These are phyloP conservation scores for Hypoxylon cercidicola DNA, from an alignment of 495 filamentous ascomycete species.

Conservation along the genomic window DNA sequence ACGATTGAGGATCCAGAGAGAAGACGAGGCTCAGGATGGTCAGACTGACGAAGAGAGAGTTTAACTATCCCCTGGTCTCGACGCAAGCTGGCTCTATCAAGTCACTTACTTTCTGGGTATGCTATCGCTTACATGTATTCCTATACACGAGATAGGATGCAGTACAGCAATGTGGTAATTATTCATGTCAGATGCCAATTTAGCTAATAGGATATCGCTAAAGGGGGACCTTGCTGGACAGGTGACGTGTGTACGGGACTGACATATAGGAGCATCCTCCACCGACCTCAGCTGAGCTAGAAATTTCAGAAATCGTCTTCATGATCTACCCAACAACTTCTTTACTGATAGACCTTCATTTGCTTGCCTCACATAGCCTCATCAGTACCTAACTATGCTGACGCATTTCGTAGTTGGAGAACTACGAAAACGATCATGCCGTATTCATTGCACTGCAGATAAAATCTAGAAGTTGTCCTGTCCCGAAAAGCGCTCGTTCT, in stretches of 20 bases:
- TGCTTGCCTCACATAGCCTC: too few relatives aligned
- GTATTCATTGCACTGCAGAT: neutral
- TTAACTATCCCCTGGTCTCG: neutral
- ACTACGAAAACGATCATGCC: neutral
- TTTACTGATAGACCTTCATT: too few relatives aligned
- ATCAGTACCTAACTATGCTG: too few relatives aligned
- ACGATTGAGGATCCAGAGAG: constrained; percentile 9
- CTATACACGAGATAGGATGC: neutral
- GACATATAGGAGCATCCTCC: neutral
- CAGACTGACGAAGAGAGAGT: neutral
- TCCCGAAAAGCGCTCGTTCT: constrained; percentile 71
- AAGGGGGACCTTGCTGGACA: constrained; percentile 31
- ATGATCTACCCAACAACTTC: too few relatives aligned
- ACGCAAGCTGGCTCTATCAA: neutral
- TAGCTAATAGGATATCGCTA: neutral
- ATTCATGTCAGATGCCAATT: too few relatives aligned
- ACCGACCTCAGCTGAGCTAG: neutral
- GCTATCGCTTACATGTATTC: neutral
- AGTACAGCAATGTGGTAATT: neutral
- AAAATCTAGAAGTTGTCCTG: constrained; percentile 59
- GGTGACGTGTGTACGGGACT: constrained; percentile 11
- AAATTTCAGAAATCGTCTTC: too few relatives aligned
- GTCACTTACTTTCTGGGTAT: neutral
- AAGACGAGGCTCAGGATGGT: constrained; percentile 12
- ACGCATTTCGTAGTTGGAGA: too few relatives aligned